Evolutionary conservation across 2,329 filamentous ascomycete species (phyloP), one percentile per base, ranked within the genome.

Genomic region (Simplicillium sp.): DNA sequence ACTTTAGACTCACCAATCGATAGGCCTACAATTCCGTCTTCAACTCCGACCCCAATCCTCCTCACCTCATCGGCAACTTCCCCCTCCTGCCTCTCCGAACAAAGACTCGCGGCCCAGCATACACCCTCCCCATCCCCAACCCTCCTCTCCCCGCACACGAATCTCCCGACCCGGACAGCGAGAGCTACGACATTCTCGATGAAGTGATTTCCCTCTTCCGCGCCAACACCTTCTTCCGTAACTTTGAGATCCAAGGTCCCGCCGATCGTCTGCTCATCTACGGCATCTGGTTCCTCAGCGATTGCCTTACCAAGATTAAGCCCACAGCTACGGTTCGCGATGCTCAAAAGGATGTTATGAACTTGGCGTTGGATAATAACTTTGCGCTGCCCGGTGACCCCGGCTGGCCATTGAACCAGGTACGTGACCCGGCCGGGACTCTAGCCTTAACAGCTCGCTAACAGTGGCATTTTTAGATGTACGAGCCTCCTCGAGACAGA

Each of bases 11-110:
- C 20, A 25, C 20, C 9, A 25, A 25, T 25, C 33, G 38, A 43
- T 43, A 94, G 87, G 90, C 90, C 67, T 97, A 96, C 76, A 94
- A 97, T 75, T 94, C 87, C 63, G 85, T 95, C 75, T 96, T 96
- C 80, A 82, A 82, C 79, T 82, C 63, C 68, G 90, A 78, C 77
- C 87, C 76, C 71, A 82, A 70, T 50, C 59, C 63, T 47, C 71
- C 71, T 33, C 71, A 70, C 42, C 66, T 73, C 50, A 67, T 82
- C 73, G 88, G 90, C 62, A 97, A 96, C 77, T 89, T 97, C 60
- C 89, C 90, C 16, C 80, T 97, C 52, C 82, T 96, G 40, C 90
- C 92, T 1, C 83, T 98, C 41, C 89, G 92, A 56, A 97, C 92
- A 56, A 87, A 87, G 64, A 94, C 88, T 48, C 85, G 92, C 48